Base-by-base conservation (phyloP, 495 filamentous ascomycete genomes). In the Pseudoneurospora amorphoporcata region DNA sequence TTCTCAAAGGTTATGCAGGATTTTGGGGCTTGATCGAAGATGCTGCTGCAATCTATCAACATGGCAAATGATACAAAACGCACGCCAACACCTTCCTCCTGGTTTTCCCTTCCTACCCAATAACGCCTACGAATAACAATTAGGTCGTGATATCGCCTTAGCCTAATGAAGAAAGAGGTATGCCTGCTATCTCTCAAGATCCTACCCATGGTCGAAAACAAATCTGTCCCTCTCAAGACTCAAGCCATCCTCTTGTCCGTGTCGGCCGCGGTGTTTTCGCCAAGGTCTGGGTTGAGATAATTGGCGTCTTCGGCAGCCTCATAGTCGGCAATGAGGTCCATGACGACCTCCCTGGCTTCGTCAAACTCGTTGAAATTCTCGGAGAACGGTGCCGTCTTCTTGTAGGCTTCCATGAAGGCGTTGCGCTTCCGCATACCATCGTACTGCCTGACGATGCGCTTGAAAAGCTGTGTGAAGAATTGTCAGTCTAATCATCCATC, bases 361-460 rank as follows among this genome's bases (percentile, higher is more conserved):
- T 99, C 95, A 78, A 99, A 99, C 81, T 98, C 94, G 72, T 90
- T 89, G n/a, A 98, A 80, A 39, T 92, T 93, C 73, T 97, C 94
- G 0, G 90, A 85, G 81, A 99, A 99, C 3, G 94, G 92, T 0
- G 92, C 90, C 68, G 97, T 94, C 80, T 94, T 95, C 83, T 94
- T 98, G 83, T 99, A 99, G 23, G 88, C 90, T 76, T 98, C 96
- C 69, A 99, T 82, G 83, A 97, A 99, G 39, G 96, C 95, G 81
- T 98, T 98, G 65, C 95, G 93, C 82, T 97, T 98, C 76, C 94
- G 88, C 83, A 99, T 90, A 23, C 90, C 90, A 76, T 97, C 93
- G 80, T 98, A 98, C 79, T 95, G 94, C 37, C 87, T 83, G 12
- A 97, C 87, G 68, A 97, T 96, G 37, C 95, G 89, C 80, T 95